A percentile compares a stretch with the other conserved stretches of the same genome.
phyloP scores from a whole-genome alignment of 352 stramenopile genomes.

The Achlya hypogyna region DNA sequence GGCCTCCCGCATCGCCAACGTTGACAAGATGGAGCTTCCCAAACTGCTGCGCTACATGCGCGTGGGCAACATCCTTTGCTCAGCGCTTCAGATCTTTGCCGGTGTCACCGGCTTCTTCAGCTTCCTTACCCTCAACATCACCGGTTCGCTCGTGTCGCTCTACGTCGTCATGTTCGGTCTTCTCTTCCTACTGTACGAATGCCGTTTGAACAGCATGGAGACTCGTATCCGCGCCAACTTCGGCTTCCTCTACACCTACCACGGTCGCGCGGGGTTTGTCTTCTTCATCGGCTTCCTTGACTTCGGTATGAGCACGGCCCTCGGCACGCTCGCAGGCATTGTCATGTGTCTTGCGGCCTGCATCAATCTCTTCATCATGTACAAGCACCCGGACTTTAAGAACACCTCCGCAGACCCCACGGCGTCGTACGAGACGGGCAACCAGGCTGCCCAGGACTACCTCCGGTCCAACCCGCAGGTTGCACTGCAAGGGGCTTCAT shows the following conservation, averaged over 20 bases:
- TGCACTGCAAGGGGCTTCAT: conserved; percentile 60
- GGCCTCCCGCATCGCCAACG: conserved; percentile 46
- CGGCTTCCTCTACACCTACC: conserved; percentile 49
- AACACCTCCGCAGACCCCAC: conserved; percentile 67
- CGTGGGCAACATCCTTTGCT: conserved; percentile 70
- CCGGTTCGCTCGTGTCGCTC: conserved; percentile 76
- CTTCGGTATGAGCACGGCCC: conserved; percentile 41
- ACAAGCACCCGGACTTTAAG: conserved; percentile 80
- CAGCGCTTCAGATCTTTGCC: conserved; percentile 73
- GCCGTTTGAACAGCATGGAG: conserved; percentile 36
- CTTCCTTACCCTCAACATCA: conserved; percentile 86
- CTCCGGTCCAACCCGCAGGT: conserved; percentile 76
- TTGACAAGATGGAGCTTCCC: conserved; percentile 85
- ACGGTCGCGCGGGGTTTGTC: conserved; percentile 38
- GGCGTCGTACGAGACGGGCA: conserved; percentile 64
- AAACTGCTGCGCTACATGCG: conserved; percentile 83
- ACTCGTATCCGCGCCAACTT: conserved; percentile 43
- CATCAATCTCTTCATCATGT: conserved; percentile 83
- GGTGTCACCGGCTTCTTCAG: conserved; percentile 72
- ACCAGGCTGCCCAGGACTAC: conserved; percentile 67
- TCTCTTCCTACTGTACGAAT: conserved; percentile 45
- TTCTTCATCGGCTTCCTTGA: conserved; percentile 55
- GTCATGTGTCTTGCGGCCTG: conserved; percentile 80
- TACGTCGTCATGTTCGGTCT: conserved; percentile 86
- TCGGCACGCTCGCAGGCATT: conserved; percentile 60